phyloP scores from a whole-genome alignment of 1,284 basidiomycete genomes.

The Marasmius oreades region DNA sequence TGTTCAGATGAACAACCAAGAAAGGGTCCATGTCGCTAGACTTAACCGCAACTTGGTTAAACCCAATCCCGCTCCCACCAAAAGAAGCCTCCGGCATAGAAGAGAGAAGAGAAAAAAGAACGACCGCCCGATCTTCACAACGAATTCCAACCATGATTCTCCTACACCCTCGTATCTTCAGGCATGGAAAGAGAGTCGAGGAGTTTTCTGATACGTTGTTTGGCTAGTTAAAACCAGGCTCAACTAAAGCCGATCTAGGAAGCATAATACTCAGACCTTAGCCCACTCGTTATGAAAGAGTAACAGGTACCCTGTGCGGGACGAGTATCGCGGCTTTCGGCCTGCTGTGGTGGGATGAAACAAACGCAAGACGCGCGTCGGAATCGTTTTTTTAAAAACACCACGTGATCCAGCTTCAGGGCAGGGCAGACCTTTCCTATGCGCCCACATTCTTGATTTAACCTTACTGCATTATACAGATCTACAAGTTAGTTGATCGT shows the following conservation, averaged over 20 bases:
- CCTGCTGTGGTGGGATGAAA: constrained; percentile 28
- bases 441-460: no score
- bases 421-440: not conserved
- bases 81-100: constrained; percentile 16
- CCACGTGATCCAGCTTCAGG: not conserved
- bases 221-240: constrained; percentile 42
- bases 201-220: constrained; percentile 48
- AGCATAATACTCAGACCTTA: constrained; percentile 61
- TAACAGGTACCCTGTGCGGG: constrained; percentile 33
- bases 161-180: constrained; percentile 5
- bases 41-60: not conserved
- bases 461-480: no score
- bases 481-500: no score
- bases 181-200: not conserved
- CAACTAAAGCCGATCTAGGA: constrained; percentile 48
- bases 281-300: constrained; percentile 46
- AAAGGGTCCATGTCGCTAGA: not conserved
- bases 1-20: not conserved
- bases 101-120: constrained; percentile 16
- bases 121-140: constrained; percentile 23
- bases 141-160: constrained; percentile 19
- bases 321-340: constrained; percentile 53
- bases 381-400: not conserved
- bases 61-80: constrained; percentile 1
- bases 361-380: not conserved